phyloP scores from a whole-genome alignment of 108 stramenopile species.

The Stephanodiscus triporus region DNA sequence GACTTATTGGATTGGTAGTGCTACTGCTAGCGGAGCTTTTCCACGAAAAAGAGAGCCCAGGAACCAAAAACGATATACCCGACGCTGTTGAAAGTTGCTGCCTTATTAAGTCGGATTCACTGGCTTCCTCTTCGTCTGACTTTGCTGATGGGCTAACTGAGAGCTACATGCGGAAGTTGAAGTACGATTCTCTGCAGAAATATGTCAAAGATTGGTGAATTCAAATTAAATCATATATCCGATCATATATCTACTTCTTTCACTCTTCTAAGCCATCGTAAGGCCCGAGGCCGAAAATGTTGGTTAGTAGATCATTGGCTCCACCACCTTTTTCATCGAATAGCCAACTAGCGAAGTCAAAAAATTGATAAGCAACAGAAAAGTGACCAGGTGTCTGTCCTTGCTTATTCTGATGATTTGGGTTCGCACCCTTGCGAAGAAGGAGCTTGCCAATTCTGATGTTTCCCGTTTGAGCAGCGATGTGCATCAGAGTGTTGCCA shows the following conservation, averaged over 20 bases:
- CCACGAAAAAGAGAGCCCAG: conserved; percentile 6
- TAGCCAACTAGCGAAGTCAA: conserved; percentile 78
- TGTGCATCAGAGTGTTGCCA: conserved; percentile 81
- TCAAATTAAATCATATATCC: not conserved
- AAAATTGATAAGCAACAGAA: conserved; percentile 85
- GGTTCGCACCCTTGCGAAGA: conserved; percentile 79
- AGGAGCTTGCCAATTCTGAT: conserved; percentile 68
- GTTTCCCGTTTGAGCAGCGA: conserved; percentile 83
- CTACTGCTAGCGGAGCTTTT: conserved; percentile 31
- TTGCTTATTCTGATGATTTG: conserved; percentile 87
- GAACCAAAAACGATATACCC: not conserved
- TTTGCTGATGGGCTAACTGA: conserved; percentile 41
- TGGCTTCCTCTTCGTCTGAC: conserved; percentile 24
- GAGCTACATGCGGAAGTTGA: conserved; percentile 30
- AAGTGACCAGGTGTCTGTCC: conserved; percentile 88
- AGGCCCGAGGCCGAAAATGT: conserved; percentile 69
- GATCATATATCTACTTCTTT: too few relatives aligned
- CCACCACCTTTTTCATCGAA: conserved; percentile 62
- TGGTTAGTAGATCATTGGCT: conserved; percentile 65
- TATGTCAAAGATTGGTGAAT: conserved; percentile 48
- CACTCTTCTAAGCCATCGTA: conserved; percentile 75
- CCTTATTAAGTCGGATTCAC: conserved; percentile 37
- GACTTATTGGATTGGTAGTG: conserved; percentile 19
- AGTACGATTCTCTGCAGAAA: conserved; percentile 44
- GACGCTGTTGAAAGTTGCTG: conserved; percentile 8